Percentiles rank a stretch among this genome's conserved stretches.
Conservation (phyloP, 441 rosid genomes). For the Hypseocharis bilobata region DNA sequence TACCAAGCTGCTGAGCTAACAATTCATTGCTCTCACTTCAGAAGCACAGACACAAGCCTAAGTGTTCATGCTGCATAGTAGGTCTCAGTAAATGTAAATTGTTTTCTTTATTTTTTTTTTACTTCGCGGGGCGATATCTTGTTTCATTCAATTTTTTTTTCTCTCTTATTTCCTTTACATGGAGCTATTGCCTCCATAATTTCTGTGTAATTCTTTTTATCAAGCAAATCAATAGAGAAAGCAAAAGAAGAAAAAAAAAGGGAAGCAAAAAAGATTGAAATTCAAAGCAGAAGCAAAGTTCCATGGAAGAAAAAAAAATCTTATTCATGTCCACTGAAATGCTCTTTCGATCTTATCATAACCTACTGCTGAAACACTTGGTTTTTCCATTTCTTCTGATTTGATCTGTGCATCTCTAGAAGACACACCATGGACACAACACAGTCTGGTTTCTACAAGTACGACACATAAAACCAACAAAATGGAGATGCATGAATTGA, state of each 20-base stretch:
- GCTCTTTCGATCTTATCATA: no score
- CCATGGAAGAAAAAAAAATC: not conserved
- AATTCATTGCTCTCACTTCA: slow-evolving; percentile 18
- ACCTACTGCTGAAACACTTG: slow-evolving; percentile 46
- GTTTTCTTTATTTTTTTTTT: slow-evolving; percentile 3
- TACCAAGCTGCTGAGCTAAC: slow-evolving; percentile 25
- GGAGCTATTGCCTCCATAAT: slow-evolving; percentile 17
- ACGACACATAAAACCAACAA: no score
- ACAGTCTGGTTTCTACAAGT: no score
- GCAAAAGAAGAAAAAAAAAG: slow-evolving; percentile 12
- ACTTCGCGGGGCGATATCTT: no score
- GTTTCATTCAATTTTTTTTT: slow-evolving; percentile 1
- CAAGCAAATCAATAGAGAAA: slow-evolving; percentile 19
- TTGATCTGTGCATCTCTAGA: no score
- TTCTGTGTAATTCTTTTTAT: slow-evolving; percentile 19
- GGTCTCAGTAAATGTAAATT: slow-evolving; percentile 33
- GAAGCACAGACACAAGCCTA: slow-evolving; percentile 3
- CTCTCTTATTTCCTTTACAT: not conserved
- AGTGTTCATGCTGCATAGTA: slow-evolving; percentile 10
- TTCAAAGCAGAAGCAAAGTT: slow-evolving; percentile 14
- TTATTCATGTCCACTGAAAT: no score
- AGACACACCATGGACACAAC: no score
- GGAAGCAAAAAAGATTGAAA: slow-evolving; percentile 17
- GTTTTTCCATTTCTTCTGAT: no score
- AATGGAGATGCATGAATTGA: no score